Evolutionary conservation across 2,329 filamentous ascomycete species (phyloP), one percentile per base, ranked within the genome.

Genomic region (Leptographium galeiforme): DNA sequence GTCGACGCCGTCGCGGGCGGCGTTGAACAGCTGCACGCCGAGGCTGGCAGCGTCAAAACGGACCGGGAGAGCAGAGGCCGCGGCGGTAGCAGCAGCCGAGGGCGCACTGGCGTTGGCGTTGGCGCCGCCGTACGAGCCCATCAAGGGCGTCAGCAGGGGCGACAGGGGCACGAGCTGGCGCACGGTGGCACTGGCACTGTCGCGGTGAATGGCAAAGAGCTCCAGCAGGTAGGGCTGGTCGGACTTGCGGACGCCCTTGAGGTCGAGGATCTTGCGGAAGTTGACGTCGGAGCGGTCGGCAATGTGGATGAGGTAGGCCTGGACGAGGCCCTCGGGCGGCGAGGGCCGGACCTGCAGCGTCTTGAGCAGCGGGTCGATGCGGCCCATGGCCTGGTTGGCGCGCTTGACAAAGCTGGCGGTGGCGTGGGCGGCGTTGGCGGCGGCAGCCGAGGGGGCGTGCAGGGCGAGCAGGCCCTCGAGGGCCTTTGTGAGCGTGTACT

Each of bases 251-350:
- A 98, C 85, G 48, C 93, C 93, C 68, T 98, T 98, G 58, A 98
- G 77, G 50, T 98, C 93, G 47, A 98, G 81, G 56, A 98, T 86
- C 70, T 96, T 97, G 64, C 84, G 84, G 78, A 98, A 98, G 70
- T 98, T 98, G 62, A 81, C 79, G 65, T 97, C 93, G 58, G 86
- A 95, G 53, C 87, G 84, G 72, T 98, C 93, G 60, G 82, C 89
- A 59, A 98, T 93, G 70, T 97, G 93, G 67, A 97, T 95, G 38
- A 98, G 82, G 66, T 98, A 98, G 38, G 93, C 93, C 70, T 97
- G 91, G 0, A 98, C 90, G 4, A 98, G 79, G 2, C 88, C 91
- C 72, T 98, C 93, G 0, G 91, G 87, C 0, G 93, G 93, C 6
- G 86, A 87, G 2, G 90, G 82, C 33, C 88, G 88, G 48, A 98